phyloP scores from a whole-genome alignment of 1,139 yeast species.

The Pichia sp. region DNA sequence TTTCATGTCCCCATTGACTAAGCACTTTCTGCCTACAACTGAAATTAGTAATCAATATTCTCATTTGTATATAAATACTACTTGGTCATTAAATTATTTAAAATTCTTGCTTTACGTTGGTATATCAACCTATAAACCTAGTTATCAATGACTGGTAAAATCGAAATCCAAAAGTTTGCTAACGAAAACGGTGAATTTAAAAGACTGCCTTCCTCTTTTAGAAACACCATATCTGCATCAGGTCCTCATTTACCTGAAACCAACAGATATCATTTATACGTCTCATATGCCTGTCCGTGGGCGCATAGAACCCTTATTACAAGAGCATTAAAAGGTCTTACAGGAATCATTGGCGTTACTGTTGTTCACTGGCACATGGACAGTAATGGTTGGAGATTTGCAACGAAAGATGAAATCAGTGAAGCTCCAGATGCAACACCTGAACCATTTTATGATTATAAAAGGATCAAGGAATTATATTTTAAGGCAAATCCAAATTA shows the following conservation, averaged over 20 bases:
- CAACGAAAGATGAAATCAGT: slow-evolving; percentile 32
- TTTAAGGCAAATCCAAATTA: slow-evolving; percentile 70
- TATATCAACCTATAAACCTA: neutral
- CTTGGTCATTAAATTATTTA: no score
- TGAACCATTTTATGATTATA: slow-evolving; percentile 59
- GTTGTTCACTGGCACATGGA: slow-evolving; percentile 91
- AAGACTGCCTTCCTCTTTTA: slow-evolving; percentile 42
- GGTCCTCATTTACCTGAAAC: slow-evolving; percentile 62
- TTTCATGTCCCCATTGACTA: neutral
- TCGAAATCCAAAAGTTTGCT: slow-evolving; percentile 35
- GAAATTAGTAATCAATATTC: no score
- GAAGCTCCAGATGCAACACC: slow-evolving; percentile 46
- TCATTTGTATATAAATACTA: no score
- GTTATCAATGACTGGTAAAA: slow-evolving; percentile 4
- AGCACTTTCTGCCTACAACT: no score
- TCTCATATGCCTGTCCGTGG: slow-evolving; percentile 91
- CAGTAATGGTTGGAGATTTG: slow-evolving; percentile 80
- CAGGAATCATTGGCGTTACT: slow-evolving; percentile 55
- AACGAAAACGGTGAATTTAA: slow-evolving; percentile 48
- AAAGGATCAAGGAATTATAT: slow-evolving; percentile 64
- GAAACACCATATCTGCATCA: slow-evolving; percentile 58
- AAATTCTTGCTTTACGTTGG: neutral
- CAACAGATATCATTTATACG: slow-evolving; percentile 80
- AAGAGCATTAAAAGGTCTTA: slow-evolving; percentile 72
- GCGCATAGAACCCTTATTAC: slow-evolving; percentile 83